phyloP scores from a whole-genome alignment of 352 stramenopile species.

The Globisporangium irregulare region DNA sequence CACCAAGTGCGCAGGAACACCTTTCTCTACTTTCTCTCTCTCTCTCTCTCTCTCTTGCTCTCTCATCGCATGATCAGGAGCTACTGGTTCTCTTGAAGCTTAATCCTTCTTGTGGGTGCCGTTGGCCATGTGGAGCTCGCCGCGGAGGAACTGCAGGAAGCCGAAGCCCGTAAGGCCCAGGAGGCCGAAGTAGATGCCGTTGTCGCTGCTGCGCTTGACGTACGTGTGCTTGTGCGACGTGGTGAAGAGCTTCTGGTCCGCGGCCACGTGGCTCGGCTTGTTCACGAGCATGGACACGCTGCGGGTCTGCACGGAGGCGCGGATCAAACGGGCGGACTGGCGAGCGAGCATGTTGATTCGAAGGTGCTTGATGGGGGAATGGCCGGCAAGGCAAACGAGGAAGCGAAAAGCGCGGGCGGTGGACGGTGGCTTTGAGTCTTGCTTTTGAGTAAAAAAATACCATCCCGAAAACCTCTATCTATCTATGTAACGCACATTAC shows the following conservation, averaged over 20 bases:
- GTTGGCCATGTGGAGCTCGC: slow-evolving; percentile 71
- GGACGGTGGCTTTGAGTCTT: too few relatives aligned
- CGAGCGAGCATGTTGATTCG: slow-evolving; percentile 47
- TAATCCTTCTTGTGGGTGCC: slow-evolving; percentile 72
- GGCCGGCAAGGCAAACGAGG: neutral
- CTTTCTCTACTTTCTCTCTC: neutral
- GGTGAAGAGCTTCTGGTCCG: slow-evolving; percentile 70
- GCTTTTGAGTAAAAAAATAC: too few relatives aligned
- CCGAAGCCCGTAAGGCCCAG: slow-evolving; percentile 45
- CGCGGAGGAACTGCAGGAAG: slow-evolving; percentile 54
- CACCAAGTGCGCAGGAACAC: neutral
- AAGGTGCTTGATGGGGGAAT: slow-evolving; percentile 7
- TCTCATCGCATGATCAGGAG: neutral
- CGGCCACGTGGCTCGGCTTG: slow-evolving; percentile 56
- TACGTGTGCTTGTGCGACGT: slow-evolving; percentile 60
- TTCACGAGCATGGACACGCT: slow-evolving; percentile 60
- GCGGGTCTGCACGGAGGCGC: slow-evolving; percentile 34
- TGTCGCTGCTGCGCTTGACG: slow-evolving; percentile 63
- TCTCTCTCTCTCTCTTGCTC: neutral
- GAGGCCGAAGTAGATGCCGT: slow-evolving; percentile 34
- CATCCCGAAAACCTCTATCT: too few relatives aligned
- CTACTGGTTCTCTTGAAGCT: slow-evolving; percentile 9
- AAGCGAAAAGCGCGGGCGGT: neutral
- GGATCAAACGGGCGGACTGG: slow-evolving; percentile 36
- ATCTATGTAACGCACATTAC: too few relatives aligned